A percentile compares a stretch with the other conserved stretches of the same genome.
Conservation (phyloP, 768 basidiomycete genomes). For the Boletus fagicola region DNA sequence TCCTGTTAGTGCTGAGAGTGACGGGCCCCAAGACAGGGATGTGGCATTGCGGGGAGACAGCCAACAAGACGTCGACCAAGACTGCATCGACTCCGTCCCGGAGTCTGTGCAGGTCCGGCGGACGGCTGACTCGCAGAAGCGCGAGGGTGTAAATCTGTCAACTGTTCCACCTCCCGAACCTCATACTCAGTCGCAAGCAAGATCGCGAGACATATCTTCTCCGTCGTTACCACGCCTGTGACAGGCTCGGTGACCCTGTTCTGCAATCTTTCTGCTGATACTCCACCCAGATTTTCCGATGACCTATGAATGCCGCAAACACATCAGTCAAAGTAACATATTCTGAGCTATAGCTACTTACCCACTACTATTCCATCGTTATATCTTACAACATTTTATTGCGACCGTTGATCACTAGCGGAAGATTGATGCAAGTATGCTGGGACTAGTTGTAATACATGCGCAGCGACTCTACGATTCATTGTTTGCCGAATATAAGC, state of each 20-base stretch:
- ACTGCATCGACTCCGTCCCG: background rate
- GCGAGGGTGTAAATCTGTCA: background rate
- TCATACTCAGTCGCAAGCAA: background rate
- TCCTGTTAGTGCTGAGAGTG: background rate
- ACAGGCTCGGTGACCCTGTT: background rate
- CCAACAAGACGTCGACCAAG: background rate
- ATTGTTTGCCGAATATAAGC: background rate
- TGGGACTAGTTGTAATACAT: background rate
- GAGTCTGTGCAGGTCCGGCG: background rate
- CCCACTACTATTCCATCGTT: background rate
- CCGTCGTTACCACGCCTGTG: background rate
- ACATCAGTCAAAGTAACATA: background rate
- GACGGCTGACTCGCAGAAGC: background rate
- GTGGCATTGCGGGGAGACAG: background rate
- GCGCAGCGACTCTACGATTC: background rate
- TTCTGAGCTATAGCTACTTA: constrained; percentile 1
- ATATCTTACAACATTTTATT: constrained; percentile 8
- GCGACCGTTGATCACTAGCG: background rate
- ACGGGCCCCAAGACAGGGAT: background rate
- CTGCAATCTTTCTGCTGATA: background rate
- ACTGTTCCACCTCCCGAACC: background rate
- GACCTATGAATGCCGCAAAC: background rate
- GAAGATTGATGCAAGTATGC: background rate
- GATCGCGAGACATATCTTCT: background rate
- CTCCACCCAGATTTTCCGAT: background rate